Percentiles rank a stretch among this genome's conserved stretches.
These are phyloP conservation scores for Pseudozyma hubeiensis DNA, from an alignment of 1,284 basidiomycete species.

Conservation along the genomic window DNA sequence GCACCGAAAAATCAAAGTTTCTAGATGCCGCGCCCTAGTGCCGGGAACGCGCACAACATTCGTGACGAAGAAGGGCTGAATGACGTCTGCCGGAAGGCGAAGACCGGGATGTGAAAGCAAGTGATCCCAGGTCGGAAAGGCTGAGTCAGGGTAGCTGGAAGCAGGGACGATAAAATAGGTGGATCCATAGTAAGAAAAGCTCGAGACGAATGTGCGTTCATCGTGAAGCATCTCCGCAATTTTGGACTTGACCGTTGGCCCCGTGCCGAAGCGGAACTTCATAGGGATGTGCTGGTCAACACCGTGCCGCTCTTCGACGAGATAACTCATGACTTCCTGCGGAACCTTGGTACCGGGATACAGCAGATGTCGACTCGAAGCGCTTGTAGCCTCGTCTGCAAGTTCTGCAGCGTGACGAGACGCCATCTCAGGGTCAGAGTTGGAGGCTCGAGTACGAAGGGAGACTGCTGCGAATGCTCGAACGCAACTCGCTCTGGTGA, in stretches of 20 bases:
- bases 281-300: not conserved
- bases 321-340: not conserved
- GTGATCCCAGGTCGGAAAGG: not conserved
- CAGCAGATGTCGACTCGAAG: not conserved
- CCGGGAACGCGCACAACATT: not conserved
- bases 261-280: not conserved
- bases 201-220: not conserved
- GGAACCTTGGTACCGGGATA: conserved; percentile 12
- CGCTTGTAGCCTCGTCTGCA: conserved; percentile 9
- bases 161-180: conserved; percentile 9
- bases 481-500: too few relatives aligned
- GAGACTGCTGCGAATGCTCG: too few relatives aligned
- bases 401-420: not conserved
- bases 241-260: not conserved
- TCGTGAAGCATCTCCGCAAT: conserved; percentile 6
- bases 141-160: not conserved
- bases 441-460: not conserved
- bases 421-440: not conserved
- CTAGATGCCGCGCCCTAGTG: too few relatives aligned
- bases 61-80: not conserved
- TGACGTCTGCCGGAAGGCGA: not conserved
- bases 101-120: not conserved
- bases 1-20: too few relatives aligned
- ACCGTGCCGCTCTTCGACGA: conserved; percentile 9
- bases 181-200: not conserved